Evolutionary conservation across 805 yeast species (phyloP), one percentile per base, ranked within the genome.

Genomic region (Kregervanrija delftensis): DNA sequence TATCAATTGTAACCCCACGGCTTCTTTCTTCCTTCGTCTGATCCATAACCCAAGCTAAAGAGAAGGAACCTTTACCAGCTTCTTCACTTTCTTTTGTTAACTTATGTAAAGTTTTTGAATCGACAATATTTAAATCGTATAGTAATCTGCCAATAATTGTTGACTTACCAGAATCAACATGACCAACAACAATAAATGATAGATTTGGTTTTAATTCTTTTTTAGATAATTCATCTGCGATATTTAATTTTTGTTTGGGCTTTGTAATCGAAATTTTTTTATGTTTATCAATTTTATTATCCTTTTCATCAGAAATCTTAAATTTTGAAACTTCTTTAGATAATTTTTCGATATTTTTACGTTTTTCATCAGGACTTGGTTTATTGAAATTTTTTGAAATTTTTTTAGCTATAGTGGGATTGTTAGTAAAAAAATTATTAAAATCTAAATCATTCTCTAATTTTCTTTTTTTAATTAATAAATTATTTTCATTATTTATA

Each of bases 21-120:
- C 67, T 49, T 51, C 95, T 72, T 62, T 86, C 95, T 58, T 86
- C 93, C 1, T 69, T 62, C 0, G 91, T 83, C 58, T 84, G 90
- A 60, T 86, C 95, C 79, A 86, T 71, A 34, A 85, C 76, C 95
- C 95, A 86, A 1, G 95, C 95, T 41, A 85, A 68, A 4, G 91
- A 86, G 65, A 86, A 86, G 5, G 91, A 84, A 10, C 81, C 77
- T 56, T 86, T 86, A 4, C 95, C 95, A 1, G 73, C 68, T 39
- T 70, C 73, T 34, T 77, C 81, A 31, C 86, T 76, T 50, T 85
- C 89, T 49, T 75, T 75, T 36, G 79, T 74, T 43, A 79, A 66
- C 53, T 79, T 82, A 54, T 79, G 77, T 11, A 84, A 70, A 1
- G 83, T 75, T 41, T 79, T 77, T 33, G 79, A 73, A 54, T 81